A percentile compares a stretch with the other conserved stretches of the same genome.
These are phyloP conservation scores for Calamus simplicifolius DNA, from an alignment of 176 grass and related monocot genomes.

Conservation along the genomic window DNA sequence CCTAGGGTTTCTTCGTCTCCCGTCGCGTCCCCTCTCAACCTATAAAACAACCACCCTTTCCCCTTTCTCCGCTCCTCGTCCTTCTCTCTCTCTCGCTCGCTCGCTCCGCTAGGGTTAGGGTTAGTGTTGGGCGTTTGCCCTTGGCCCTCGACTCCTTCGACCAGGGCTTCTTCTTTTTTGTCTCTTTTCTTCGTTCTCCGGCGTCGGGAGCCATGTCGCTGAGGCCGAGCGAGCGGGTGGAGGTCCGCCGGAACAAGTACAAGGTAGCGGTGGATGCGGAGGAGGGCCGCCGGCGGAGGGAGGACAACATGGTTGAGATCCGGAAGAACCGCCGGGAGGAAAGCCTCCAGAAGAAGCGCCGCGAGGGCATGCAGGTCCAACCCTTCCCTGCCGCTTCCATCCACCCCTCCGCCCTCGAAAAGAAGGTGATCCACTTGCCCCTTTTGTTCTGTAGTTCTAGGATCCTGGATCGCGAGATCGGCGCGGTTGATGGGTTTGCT, in stretches of 20 bases:
- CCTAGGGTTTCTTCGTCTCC: no score
- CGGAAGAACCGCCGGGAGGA: constrained; percentile 69
- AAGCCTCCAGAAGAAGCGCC: constrained; percentile 71
- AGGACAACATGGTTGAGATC: constrained; percentile 71
- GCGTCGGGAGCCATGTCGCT: constrained; percentile 48
- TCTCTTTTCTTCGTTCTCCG: neutral
- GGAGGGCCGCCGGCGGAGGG: constrained; percentile 60
- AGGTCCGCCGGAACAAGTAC: constrained; percentile 54
- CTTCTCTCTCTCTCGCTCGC: no score
- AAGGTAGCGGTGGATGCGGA: constrained; percentile 83
- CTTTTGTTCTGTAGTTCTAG: neutral
- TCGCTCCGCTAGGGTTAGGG: no score
- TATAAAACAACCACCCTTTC: no score
- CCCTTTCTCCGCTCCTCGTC: no score
- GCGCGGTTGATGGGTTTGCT: neutral
- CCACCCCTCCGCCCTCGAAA: constrained; percentile 44
- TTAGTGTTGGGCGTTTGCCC: no score
- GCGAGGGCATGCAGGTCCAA: constrained; percentile 36
- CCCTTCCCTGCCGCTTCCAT: constrained; percentile 6
- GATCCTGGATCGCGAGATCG: no score
- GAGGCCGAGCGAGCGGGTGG: constrained; percentile 56
- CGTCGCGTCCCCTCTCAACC: no score
- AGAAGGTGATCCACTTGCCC: constrained; percentile 29
- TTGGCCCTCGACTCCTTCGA: no score
- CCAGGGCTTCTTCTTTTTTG: no score